Percentiles rank a stretch among this genome's conserved stretches.
Evolutionary conservation across 2,329 filamentous ascomycete genomes (phyloP).

Genomic region (Lecanoromycetidae sp.): DNA sequence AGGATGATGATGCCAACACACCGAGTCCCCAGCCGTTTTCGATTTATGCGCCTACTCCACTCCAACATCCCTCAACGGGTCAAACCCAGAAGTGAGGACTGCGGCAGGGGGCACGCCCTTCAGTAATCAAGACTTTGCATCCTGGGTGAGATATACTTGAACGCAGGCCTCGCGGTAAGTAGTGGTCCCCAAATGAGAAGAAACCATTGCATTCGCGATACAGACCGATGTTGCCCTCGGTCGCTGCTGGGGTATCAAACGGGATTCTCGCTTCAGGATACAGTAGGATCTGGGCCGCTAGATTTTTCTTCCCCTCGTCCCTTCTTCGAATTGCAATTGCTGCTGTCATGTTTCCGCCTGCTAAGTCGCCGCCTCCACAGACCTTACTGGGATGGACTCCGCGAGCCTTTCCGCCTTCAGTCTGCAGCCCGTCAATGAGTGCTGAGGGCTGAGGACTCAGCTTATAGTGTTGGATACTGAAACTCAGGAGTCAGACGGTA

Average conservation of each 20-base stretch:
- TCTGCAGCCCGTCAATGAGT: background rate
- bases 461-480: background rate
- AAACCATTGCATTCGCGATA: background rate
- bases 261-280: background rate
- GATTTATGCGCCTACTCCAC: background rate
- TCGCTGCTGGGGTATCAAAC: background rate
- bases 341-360: background rate
- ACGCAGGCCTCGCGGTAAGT: background rate
- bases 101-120: background rate
- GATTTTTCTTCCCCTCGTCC: background rate
- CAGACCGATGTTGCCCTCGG: background rate
- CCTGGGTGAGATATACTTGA: background rate
- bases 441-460: background rate
- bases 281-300: background rate
- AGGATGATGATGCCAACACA: background rate
- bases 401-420: background rate
- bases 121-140: background rate
- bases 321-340: background rate
- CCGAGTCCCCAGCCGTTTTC: background rate
- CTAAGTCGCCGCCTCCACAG: background rate
- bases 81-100: background rate
- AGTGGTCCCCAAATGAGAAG: background rate
- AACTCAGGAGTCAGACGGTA: background rate
- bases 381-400: background rate
- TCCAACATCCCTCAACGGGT: background rate